Percentiles rank a stretch among this genome's conserved stretches.
These are phyloP conservation scores for Nicotiana sylvestris DNA, from an alignment of 257 asterid genomes.

Conservation along the genomic window DNA sequence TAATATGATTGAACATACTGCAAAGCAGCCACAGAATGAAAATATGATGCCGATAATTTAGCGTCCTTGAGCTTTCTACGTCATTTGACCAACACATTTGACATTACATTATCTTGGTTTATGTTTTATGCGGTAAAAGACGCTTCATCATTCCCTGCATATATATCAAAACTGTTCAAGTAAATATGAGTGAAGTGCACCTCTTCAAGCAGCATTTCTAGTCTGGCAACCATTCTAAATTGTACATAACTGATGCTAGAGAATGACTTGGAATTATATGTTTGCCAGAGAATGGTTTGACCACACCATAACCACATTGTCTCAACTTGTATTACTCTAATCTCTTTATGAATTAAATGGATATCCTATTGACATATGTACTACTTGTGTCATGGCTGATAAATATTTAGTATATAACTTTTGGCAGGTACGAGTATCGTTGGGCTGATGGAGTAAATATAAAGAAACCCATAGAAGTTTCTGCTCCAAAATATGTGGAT, in stretches of 20 bases:
- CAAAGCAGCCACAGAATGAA: not conserved
- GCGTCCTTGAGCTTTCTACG: not conserved
- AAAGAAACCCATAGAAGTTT: conserved; percentile 86
- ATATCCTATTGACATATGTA: not conserved
- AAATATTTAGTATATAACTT: not conserved
- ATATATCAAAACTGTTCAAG: not conserved
- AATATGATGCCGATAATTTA: not conserved
- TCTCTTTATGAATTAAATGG: not conserved
- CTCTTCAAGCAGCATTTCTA: not conserved
- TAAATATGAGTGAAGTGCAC: not conserved
- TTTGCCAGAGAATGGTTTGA: no score
- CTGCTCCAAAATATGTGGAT: conserved; percentile 92
- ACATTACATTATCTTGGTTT: not conserved
- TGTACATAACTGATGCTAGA: no score
- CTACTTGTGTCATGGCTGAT: not conserved
- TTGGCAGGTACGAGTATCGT: conserved; percentile 70
- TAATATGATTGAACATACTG: not conserved
- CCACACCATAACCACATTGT: not conserved
- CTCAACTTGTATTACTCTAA: not conserved
- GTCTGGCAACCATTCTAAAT: no score
- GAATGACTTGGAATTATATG: no score
- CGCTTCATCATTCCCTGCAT: not conserved
- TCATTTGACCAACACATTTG: not conserved
- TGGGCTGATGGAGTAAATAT: conserved; percentile 93
- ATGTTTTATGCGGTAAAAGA: not conserved